Conservation (phyloP, 2,329 filamentous ascomycete genomes). For the Penicillium thymicola region DNA sequence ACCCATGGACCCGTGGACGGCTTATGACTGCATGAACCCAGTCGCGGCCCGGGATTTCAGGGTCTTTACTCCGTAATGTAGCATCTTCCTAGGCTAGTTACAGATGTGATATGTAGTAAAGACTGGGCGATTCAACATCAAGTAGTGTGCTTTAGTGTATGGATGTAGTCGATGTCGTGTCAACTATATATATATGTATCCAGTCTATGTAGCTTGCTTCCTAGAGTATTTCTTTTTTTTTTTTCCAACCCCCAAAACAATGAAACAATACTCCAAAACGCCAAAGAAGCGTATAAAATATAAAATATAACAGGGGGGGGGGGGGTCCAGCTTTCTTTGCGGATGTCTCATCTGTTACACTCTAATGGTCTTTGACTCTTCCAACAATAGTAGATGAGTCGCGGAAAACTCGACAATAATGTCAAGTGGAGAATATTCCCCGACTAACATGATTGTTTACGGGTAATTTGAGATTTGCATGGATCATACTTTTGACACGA, state of each 20-base stretch:
- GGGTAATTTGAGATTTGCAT: background rate
- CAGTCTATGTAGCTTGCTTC: background rate
- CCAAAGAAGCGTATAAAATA: background rate
- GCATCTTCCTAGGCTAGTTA: background rate
- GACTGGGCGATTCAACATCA: background rate
- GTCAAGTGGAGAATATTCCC: background rate
- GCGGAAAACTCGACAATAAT: background rate
- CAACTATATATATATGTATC: background rate
- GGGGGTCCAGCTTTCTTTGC: background rate
- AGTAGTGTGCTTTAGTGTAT: background rate
- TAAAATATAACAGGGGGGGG: background rate
- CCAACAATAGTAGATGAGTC: background rate
- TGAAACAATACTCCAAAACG: background rate
- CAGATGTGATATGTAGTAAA: background rate
- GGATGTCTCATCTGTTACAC: background rate
- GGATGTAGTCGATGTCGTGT: background rate
- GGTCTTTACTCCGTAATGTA: background rate
- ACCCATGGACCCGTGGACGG: background rate
- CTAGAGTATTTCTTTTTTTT: background rate
- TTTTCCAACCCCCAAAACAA: background rate
- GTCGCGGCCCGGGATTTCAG: background rate
- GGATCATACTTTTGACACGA: background rate
- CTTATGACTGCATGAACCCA: conserved; percentile 6
- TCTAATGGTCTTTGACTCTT: no score
- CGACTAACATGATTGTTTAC: background rate